Percentiles rank a stretch among this genome's conserved stretches.
phyloP scores from a whole-genome alignment of 192 early-diverging fungal genomes.

The Coemansia sp. region DNA sequence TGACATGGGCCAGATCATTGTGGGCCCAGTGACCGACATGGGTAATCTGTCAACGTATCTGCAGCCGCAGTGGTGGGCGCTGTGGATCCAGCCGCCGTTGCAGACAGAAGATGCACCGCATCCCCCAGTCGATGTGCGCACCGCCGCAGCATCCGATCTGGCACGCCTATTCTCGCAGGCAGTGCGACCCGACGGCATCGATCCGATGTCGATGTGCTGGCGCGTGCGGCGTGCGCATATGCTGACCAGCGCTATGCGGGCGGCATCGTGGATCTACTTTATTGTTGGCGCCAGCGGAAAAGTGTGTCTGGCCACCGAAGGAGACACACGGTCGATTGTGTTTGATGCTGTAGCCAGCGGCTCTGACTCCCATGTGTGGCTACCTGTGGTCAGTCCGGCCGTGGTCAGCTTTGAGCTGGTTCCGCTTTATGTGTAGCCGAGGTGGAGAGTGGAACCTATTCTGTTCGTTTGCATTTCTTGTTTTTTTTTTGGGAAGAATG shows the following conservation, averaged over 20 bases:
- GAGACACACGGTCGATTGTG: slow-evolving; percentile 10
- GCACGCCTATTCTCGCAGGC: slow-evolving; percentile 15
- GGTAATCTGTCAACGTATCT: slow-evolving; percentile 37
- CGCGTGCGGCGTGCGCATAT: neutral
- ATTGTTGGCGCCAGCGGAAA: slow-evolving; percentile 22
- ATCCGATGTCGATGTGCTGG: neutral
- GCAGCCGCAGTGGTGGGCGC: slow-evolving; percentile 47
- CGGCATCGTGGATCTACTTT: slow-evolving; percentile 27
- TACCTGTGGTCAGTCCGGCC: slow-evolving; percentile 35
- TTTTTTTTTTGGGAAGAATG: no score
- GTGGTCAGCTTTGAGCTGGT: slow-evolving; percentile 28
- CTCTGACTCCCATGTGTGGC: slow-evolving; percentile 22
- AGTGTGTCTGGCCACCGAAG: slow-evolving; percentile 20
- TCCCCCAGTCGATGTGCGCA: slow-evolving; percentile 4
- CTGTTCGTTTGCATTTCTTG: no score
- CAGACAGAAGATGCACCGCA: neutral
- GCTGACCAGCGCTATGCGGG: slow-evolving; percentile 15
- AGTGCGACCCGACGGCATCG: neutral
- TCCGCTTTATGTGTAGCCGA: neutral
- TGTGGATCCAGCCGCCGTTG: slow-evolving; percentile 14
- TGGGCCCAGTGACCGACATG: slow-evolving; percentile 26
- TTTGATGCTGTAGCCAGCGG: slow-evolving; percentile 13
- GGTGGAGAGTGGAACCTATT: no score
- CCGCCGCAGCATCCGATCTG: slow-evolving; percentile 14
- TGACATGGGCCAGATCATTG: slow-evolving; percentile 19